A percentile compares a stretch with the other conserved stretches of the same genome.
Conservation (phyloP, 1,139 yeast species). For the Trichomonascaceae sp. region DNA sequence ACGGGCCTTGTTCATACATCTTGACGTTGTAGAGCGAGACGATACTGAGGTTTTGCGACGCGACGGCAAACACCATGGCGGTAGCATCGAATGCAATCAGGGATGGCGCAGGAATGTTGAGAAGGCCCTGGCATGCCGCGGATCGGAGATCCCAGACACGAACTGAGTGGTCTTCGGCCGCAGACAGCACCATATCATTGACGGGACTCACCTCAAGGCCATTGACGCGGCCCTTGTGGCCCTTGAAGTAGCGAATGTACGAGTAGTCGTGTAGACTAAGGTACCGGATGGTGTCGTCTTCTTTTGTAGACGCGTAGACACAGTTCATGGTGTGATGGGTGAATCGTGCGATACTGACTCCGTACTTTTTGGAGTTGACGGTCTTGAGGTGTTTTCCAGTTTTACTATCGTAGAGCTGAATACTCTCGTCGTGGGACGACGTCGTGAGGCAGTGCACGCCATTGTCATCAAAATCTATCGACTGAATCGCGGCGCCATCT, state of each 20-base stretch:
- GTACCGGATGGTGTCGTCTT: constrained; percentile 49
- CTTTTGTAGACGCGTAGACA: constrained; percentile 72
- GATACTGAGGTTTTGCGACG: constrained; percentile 34
- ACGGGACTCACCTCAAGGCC: constrained; percentile 65
- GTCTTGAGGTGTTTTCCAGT: constrained; percentile 42
- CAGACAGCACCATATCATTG: constrained; percentile 51
- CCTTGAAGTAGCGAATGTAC: constrained; percentile 73
- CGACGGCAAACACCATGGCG: constrained; percentile 70
- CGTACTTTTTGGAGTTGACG: constrained; percentile 78
- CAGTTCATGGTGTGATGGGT: constrained; percentile 66
- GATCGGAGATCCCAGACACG: constrained; percentile 77
- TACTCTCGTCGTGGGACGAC: constrained; percentile 44
- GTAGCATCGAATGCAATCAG: constrained; percentile 68
- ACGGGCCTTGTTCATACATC: constrained; percentile 45
- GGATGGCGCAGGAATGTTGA: constrained; percentile 45
- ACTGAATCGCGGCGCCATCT: constrained; percentile 43
- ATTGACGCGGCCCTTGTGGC: constrained; percentile 68
- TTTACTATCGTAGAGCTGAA: constrained; percentile 70
- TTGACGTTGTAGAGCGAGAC: constrained; percentile 50
- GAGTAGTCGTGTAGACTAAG: constrained; percentile 67
- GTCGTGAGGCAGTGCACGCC: constrained; percentile 73
- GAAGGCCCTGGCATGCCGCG: constrained; percentile 35
- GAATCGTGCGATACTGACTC: constrained; percentile 77
- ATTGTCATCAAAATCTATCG: constrained; percentile 73
- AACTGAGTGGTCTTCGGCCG: constrained; percentile 67